Percentiles rank a stretch among this genome's conserved stretches.
These are phyloP conservation scores for Venturia asperata DNA, from an alignment of 2,329 filamentous ascomycete species.

Conservation along the genomic window DNA sequence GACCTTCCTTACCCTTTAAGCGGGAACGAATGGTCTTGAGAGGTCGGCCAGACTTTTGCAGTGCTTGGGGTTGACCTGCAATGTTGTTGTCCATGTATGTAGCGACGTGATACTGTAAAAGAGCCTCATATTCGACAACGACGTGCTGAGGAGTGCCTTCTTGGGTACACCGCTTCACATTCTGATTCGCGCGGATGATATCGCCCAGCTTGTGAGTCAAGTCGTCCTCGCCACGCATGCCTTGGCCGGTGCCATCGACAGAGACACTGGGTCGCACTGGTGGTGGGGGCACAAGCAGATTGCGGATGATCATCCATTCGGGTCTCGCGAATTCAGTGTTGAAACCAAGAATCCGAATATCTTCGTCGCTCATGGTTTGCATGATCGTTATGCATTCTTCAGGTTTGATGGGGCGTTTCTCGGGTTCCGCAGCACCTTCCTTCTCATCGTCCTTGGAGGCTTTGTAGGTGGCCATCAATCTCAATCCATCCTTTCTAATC, in stretches of 20 bases:
- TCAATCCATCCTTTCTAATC: slow-evolving; percentile 79
- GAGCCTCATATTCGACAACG: slow-evolving; percentile 77
- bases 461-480: slow-evolving; percentile 71
- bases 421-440: slow-evolving; percentile 53
- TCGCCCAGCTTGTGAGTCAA: slow-evolving; percentile 98
- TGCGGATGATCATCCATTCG: slow-evolving; percentile 97
- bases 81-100: slow-evolving; percentile 99
- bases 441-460: slow-evolving; percentile 65
- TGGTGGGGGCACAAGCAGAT: slow-evolving; percentile 89
- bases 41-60: slow-evolving; percentile 94
- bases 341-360: slow-evolving; percentile 79
- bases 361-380: slow-evolving; percentile 71
- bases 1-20: slow-evolving; percentile 97
- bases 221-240: slow-evolving; percentile 94
- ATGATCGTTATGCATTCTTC: slow-evolving; percentile 82
- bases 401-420: slow-evolving; percentile 76
- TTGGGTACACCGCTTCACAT: slow-evolving; percentile 81
- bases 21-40: slow-evolving; percentile 95
- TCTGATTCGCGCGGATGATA: slow-evolving; percentile 95
- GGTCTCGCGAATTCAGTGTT: slow-evolving; percentile 93
- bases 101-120: slow-evolving; percentile 95
- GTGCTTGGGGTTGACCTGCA: slow-evolving; percentile 83
- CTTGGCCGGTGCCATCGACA: slow-evolving; percentile 87
- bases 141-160: slow-evolving; percentile 92
- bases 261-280: slow-evolving; percentile 95